Evolutionary conservation across 179 eudicot genomes (phyloP), one percentile per base, ranked within the genome.

Genomic region (Beta corolliflora): DNA sequence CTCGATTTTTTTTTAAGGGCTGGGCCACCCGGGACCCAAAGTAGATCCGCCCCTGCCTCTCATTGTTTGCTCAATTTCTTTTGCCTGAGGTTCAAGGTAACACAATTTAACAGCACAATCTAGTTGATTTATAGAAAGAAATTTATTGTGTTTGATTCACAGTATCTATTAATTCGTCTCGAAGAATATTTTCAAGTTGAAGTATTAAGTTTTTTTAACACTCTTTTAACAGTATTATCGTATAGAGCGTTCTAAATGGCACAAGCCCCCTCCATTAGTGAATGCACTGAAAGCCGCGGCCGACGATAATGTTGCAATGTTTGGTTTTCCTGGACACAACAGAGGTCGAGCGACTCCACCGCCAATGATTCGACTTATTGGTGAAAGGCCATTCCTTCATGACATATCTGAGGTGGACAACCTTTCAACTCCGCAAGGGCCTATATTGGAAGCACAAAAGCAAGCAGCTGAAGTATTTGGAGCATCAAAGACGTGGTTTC

Each of bases 271-370:
- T 55, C 19, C 59, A 55, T 14, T 55, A 3, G 19, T 55, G 59
- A 55, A 55, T 14, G 59, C 95, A 77, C 63, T 92, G 77, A 87
- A 89, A 87, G 85, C 86, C 77, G 88, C 89, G 29, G 93, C 92
- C 11, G 86, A 87, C 77, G 86, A 90, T 83, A 81, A 88, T 80
- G 87, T 82, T 71, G 93, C 93, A 25, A 87, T 88, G 53, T 92
- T 92, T 86, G 90, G 88, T 80, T 90, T 92, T 60, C 95, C 95
- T 0, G 95, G 95, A 72, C 95, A 92, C 78, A 92, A 90, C 86
- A 84, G 92, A 77, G 95, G 95, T 6, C 84, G 80, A 64, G 91
- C 91, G 71, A 92, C 95, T 29, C 95, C 95, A 14, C 83, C 88
- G 54, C 81, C 95, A 73, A 50, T 55, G 19, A 0, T 15, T 12